phyloP scores from a whole-genome alignment of 371 early-diverging fungal genomes.

The Mucor indicus region DNA sequence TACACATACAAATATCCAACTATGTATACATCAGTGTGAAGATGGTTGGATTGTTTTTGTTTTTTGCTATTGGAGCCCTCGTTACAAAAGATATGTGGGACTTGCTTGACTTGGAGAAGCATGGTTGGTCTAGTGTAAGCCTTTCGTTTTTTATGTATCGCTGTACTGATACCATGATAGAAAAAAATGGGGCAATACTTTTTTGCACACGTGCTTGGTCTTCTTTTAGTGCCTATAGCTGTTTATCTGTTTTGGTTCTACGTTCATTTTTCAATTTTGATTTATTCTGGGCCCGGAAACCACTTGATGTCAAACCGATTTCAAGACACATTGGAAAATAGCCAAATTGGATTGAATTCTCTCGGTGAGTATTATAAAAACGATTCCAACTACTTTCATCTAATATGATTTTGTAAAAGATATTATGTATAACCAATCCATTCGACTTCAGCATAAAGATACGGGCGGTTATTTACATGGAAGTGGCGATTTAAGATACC shows the following conservation, averaged over 20 bases:
- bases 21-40: slow-evolving; percentile 67
- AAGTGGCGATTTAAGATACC: slow-evolving; percentile 82
- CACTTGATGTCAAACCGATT: slow-evolving; percentile 88
- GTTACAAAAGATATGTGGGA: slow-evolving; percentile 89
- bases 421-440: slow-evolving; percentile 77
- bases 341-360: slow-evolving; percentile 58
- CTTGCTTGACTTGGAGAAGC: slow-evolving; percentile 81
- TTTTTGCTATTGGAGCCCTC: slow-evolving; percentile 80
- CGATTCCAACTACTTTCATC: background rate
- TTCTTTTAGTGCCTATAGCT: slow-evolving; percentile 75
- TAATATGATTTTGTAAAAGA: slow-evolving; percentile 32
- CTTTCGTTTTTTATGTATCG: no score
- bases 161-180: slow-evolving; percentile 25
- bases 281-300: slow-evolving; percentile 90
- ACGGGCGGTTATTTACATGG: slow-evolving; percentile 77
- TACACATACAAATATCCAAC: background rate
- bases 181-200: slow-evolving; percentile 65
- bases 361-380: slow-evolving; percentile 28
- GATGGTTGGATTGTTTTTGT: slow-evolving; percentile 91
- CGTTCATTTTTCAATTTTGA: slow-evolving; percentile 78
- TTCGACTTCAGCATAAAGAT: slow-evolving; percentile 76
- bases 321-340: slow-evolving; percentile 86
- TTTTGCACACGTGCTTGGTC: slow-evolving; percentile 57
- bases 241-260: slow-evolving; percentile 79
- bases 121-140: slow-evolving; percentile 72